These are phyloP conservation scores for Monosporascus sp. DNA, from an alignment of 2,329 filamentous ascomycete genomes.

Conservation along the genomic window DNA sequence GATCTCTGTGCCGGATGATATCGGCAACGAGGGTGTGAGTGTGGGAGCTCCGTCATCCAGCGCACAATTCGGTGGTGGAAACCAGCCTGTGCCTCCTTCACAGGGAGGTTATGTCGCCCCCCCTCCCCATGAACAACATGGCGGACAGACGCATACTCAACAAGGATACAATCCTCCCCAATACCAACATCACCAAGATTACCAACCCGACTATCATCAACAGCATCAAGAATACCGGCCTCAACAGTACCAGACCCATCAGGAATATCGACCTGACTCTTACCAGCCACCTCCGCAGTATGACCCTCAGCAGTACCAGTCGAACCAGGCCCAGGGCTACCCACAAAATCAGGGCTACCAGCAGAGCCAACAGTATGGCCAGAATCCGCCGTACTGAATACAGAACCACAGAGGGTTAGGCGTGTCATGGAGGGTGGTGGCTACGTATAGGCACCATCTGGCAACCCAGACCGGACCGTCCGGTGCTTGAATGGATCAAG, in stretches of 20 bases:
- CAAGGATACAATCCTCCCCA: constrained; percentile 3
- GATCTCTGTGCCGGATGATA: constrained; percentile 41
- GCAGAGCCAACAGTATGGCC: constrained; percentile 20
- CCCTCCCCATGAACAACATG: no score
- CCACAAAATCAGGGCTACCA: constrained; percentile 19
- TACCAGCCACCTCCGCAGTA: constrained; percentile 7
- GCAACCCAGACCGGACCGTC: no score
- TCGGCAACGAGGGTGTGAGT: constrained; percentile 41
- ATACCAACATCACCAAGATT: constrained; percentile 12
- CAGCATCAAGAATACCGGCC: background rate
- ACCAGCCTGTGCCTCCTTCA: constrained; percentile 18
- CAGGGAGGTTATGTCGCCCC: constrained; percentile 1
- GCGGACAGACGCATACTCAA: no score
- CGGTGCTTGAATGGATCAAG: no score
- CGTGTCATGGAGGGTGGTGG: no score
- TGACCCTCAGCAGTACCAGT: background rate
- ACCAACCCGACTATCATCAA: background rate
- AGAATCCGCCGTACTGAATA: constrained; percentile 22
- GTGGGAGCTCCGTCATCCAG: constrained; percentile 32
- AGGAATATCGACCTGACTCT: constrained; percentile 10
- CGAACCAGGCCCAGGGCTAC: constrained; percentile 15
- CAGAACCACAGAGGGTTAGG: background rate
- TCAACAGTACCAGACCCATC: constrained; percentile 13
- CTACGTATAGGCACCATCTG: no score
- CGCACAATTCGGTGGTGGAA: constrained; percentile 27